Evolutionary conservation across 2,329 filamentous ascomycete species (phyloP).

Genomic region (Fusarium caatingaense): DNA sequence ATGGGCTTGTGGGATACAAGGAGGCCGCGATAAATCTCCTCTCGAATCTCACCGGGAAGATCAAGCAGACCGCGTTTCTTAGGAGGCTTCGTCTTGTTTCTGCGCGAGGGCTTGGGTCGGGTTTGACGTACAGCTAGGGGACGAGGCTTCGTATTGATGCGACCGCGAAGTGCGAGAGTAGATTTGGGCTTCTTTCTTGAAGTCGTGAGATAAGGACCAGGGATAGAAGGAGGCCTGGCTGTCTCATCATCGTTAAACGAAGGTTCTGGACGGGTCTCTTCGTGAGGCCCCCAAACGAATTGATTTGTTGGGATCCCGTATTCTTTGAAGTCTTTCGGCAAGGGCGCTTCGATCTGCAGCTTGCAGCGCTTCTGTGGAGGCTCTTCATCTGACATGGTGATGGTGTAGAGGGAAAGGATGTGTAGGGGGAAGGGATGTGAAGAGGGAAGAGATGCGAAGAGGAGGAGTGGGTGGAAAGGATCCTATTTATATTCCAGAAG

Average conservation of each 20-base stretch:
- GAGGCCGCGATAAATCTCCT: constrained; percentile 48
- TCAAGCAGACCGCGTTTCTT: constrained; percentile 20
- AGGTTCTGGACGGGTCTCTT: not conserved
- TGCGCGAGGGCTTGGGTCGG: not conserved
- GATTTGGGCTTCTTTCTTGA: not conserved
- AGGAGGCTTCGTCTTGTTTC: not conserved
- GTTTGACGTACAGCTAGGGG: not conserved
- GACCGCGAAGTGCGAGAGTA: not conserved
- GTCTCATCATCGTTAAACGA: constrained; percentile 32
- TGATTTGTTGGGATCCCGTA: constrained; percentile 26
- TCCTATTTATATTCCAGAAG: not conserved
- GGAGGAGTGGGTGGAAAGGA: not conserved
- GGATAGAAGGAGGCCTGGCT: constrained; percentile 27
- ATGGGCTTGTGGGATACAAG: constrained; percentile 50
- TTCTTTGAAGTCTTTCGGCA: constrained; percentile 20
- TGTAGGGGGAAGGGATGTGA: not conserved
- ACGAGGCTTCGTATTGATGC: not conserved
- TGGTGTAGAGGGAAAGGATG: not conserved
- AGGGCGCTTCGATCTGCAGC: constrained; percentile 17
- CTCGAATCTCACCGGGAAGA: constrained; percentile 48
- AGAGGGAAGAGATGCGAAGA: not conserved
- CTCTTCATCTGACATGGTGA: not conserved
- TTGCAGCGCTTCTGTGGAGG: constrained; percentile 6
- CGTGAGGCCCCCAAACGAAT: constrained; percentile 23
- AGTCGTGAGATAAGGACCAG: constrained; percentile 1